A percentile compares a stretch with the other conserved stretches of the same genome.
Evolutionary conservation across 2,329 filamentous ascomycete genomes (phyloP).

Genomic region (Sporothrix brasiliensis): DNA sequence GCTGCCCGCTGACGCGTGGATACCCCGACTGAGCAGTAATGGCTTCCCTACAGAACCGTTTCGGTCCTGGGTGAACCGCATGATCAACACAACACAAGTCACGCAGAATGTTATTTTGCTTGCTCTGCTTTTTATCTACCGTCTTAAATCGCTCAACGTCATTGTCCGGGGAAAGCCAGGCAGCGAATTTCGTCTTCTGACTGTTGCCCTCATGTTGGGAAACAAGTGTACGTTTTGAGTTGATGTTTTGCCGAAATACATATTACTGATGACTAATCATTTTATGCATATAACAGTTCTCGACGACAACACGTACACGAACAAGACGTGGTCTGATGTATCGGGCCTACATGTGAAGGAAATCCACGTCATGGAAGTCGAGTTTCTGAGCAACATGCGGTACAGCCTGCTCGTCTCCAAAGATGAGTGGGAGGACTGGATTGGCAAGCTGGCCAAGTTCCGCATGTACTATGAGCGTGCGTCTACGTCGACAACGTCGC

Average conservation of each 20-base stretch:
- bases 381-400: slow-evolving; percentile 97
- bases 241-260: not conserved
- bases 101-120: slow-evolving; percentile 93
- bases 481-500: slow-evolving; percentile 41
- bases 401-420: slow-evolving; percentile 89
- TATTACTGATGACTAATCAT: slow-evolving; percentile 33
- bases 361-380: slow-evolving; percentile 99
- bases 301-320: slow-evolving; percentile 98
- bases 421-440: slow-evolving; percentile 85
- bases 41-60: slow-evolving; percentile 80
- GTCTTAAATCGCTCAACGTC: slow-evolving; percentile 87
- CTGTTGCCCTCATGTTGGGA: slow-evolving; percentile 93
- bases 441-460: slow-evolving; percentile 79
- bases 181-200: slow-evolving; percentile 90
- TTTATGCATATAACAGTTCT: slow-evolving; percentile 59
- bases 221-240: slow-evolving; percentile 76
- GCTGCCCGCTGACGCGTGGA: slow-evolving; percentile 45
- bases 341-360: slow-evolving; percentile 91
- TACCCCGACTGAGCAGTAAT: slow-evolving; percentile 65
- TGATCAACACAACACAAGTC: slow-evolving; percentile 91
- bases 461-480: slow-evolving; percentile 79
- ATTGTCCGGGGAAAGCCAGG: slow-evolving; percentile 87
- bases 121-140: slow-evolving; percentile 88
- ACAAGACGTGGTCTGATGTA: slow-evolving; percentile 99
- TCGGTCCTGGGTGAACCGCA: slow-evolving; percentile 88